Evolutionary conservation across 257 asterid genomes (phyloP), one percentile per base, ranked within the genome.

Genomic region (Nicotiana noctiflora): DNA sequence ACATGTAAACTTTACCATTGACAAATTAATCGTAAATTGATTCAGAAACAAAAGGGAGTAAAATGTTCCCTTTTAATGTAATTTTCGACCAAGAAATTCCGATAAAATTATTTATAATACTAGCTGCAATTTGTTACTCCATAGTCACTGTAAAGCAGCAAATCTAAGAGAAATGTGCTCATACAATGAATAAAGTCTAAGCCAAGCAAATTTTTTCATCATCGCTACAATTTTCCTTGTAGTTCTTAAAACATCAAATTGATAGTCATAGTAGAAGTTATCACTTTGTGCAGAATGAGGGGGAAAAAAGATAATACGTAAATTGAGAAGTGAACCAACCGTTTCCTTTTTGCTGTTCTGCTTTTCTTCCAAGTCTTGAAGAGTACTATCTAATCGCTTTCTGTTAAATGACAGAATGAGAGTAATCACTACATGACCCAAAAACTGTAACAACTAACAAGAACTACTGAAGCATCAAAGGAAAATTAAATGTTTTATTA

Each of bases 311-410:
- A 81, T 2, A 76, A 65, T 32, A 77, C 29, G n/a, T 40, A 53
- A 23, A 52, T 32, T 17, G 65, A 83, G 77, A 62, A 25, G 78
- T 76, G 18, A 65, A 86, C 93, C 7, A 82, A 94, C 98, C 93
- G 90, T 92, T 87, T 95, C 99, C 90, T 93, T 93, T 86, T 93
- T 93, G 97, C 94, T 93, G 83, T 88, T 92, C 80, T 93, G 93
- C 87, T 93, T 93, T 84, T 92, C 99, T 82, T 95, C 97, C 86
- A 95, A 88, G 90, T 93, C 98, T 82, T 93, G 98, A 80, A 91
- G 96, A 67, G 91, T 88, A 32, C 88, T 86, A 89, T 93, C 97
- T 83, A 90, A 87, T 44, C 97, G 97, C 85, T 93, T 95, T 92
- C 97, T 95, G 93, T 40, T 80, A 61, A 78, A 19, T 83, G 82